These are phyloP conservation scores for Arthrobotrys megalospora DNA, from an alignment of 2,329 filamentous ascomycete species.

Conservation along the genomic window DNA sequence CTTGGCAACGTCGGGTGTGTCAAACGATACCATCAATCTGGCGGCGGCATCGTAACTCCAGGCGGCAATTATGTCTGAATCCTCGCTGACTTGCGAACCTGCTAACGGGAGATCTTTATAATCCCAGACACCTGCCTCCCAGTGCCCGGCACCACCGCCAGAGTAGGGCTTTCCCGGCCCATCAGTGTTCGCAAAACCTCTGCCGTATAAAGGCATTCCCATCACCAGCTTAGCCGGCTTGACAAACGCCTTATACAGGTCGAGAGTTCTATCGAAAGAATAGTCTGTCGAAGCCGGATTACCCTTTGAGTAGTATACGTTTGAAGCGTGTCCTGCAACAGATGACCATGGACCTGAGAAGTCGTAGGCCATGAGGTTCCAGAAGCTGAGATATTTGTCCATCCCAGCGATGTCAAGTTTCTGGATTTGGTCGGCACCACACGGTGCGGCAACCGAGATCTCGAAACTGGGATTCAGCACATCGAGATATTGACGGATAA, in stretches of 20 bases:
- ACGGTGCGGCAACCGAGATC: constrained; percentile 71
- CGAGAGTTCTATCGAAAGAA: constrained; percentile 79
- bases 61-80: constrained; percentile 77
- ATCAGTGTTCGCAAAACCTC: constrained; percentile 83
- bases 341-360: constrained; percentile 86
- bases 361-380: constrained; percentile 92
- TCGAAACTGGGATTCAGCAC: constrained; percentile 71
- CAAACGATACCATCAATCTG: constrained; percentile 83
- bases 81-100: constrained; percentile 76
- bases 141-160: constrained; percentile 83
- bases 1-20: constrained; percentile 77
- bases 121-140: constrained; percentile 89
- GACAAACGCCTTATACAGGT: constrained; percentile 77
- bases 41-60: constrained; percentile 80
- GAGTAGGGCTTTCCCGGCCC: constrained; percentile 79
- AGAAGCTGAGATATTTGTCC: constrained; percentile 79
- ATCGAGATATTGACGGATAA: constrained; percentile 75
- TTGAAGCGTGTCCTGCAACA: constrained; percentile 83
- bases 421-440: constrained; percentile 72
- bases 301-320: constrained; percentile 75
- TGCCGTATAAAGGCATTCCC: constrained; percentile 94
- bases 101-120: constrained; percentile 85
- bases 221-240: constrained; percentile 81
- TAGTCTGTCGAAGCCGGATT: constrained; percentile 81
- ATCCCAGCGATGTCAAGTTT: constrained; percentile 77